Evolutionary conservation across 176 grass and related monocot species (phyloP), one percentile per base, ranked within the genome.

Genomic region (Eleusine indica): DNA sequence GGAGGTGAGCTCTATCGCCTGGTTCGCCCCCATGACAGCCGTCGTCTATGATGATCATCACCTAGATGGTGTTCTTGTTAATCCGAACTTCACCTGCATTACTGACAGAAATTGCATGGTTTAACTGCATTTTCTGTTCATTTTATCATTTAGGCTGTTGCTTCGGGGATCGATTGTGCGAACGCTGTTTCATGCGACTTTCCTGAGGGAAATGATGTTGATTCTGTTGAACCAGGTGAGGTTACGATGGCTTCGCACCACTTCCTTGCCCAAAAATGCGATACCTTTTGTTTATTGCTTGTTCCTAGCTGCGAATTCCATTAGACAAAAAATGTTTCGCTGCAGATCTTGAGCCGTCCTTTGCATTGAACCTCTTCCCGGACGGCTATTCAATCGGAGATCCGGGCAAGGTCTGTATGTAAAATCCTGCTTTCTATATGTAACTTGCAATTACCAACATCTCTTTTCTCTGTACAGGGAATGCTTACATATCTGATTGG

Each of bases 281-380:
- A n/a, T 2, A 21, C 21, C 44, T n/a, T 22, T 7, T 3, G 15
- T 25, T 39, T 18, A n/a, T 54, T 43, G 49, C 49, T 21, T 25
- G 25, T 25, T 25, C 44, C 72, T 56, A 38, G 5, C 18, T 65
- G 28, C 67, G 12, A 68, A 48, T 7, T 48, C 51, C 38, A 73
- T 58, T 66, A 3, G 25, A 2, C 40, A 72, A 74, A 74, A 42
- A 16, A 16, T 48, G 25, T 17, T 63, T 19, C 9, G n/a, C 7
- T 78, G 77, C 62, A 89, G 91, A 89, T 38, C 66, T 68, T 44
- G 81, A 82, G 68, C 58, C 81, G 41, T 92, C 91, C 0, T 92
- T 92, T 71, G 77, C 81, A 37, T n/a, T 89, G 54, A 92, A 92
- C n/a, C 74, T 92, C 49, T 90, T 87, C 37, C 81, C 51, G 4